Evolutionary conservation across 1,284 basidiomycete genomes (phyloP), one percentile per base, ranked within the genome.

Genomic region (Taiwanofungus camphoratus): DNA sequence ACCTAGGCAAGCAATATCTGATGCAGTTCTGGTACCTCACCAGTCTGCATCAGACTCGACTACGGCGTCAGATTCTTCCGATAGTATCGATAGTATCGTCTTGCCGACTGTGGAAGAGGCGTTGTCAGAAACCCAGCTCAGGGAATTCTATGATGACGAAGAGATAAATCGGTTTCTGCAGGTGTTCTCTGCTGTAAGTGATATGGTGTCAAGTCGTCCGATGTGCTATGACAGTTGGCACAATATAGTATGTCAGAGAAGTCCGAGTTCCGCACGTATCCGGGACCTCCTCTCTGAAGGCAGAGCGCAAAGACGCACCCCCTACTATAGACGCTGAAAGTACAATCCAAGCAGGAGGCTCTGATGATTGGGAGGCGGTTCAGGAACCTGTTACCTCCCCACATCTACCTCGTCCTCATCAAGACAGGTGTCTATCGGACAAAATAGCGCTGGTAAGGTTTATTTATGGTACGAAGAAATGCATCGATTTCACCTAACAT

Each of bases 121-220:
- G 12, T 44, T 63, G 5, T 55, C 62, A 2, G 60, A 73, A 42
- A 55, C 51, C 4, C 64, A 78, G 50, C 64, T 82, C 18, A 63
- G 79, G 30, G 69, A 74, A 40, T 50, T 77, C 20, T 82, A 79
- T 46, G 79, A 83, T 22, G 68, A 73, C 41, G 79, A 82, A 57
- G 79, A 83, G 60, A 74, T 82, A 19, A 69, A 79, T 31, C 63
- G 76, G 21, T 81, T 77, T 53, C 57, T 82, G 21, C 57, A 64
- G 29, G 54, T 81, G 18, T 83, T 83, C 59, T 73, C 76, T 32
- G 63, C 69, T 34, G 80, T 82, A 54, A 53, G 70, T 60, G 29
- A 11, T 35, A 21, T 32, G 9, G 42, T 8, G 15, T 32, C 21
- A 23, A n/a, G 24, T 16, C 4, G 2, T 34, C 13, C 24, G 19